Evolutionary conservation across 345 rosid genomes (phyloP).

Genomic region (Acer negundo): DNA sequence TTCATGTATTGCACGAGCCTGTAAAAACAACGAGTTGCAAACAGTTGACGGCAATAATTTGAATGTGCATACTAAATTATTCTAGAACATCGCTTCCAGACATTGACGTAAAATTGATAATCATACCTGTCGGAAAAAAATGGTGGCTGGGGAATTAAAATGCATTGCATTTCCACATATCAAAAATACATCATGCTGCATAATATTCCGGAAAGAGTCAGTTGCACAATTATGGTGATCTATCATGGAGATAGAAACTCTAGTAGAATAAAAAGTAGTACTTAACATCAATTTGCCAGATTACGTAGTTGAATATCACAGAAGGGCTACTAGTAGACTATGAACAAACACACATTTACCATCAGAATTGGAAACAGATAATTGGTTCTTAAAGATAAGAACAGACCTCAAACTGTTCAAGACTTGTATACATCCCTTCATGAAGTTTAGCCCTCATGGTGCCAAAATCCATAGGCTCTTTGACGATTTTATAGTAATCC

Average conservation of each 20-base stretch:
- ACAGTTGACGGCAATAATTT: constrained; percentile 12
- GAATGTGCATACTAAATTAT: not conserved
- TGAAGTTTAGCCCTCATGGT: constrained; percentile 88
- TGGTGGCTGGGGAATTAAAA: constrained; percentile 56
- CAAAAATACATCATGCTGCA: constrained; percentile 60
- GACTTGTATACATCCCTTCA: constrained; percentile 66
- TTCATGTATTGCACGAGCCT: constrained; percentile 69
- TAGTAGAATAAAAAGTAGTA: not conserved
- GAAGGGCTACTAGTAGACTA: not conserved
- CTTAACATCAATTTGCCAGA: not conserved
- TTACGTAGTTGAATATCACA: not conserved
- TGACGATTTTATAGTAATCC: constrained; percentile 56
- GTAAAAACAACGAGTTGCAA: constrained; percentile 18
- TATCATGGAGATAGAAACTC: not conserved
- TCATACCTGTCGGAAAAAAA: constrained; percentile 61
- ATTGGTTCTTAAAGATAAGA: constrained; percentile 16
- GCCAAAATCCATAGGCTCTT: constrained; percentile 81
- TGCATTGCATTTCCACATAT: constrained; percentile 65
- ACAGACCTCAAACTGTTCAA: constrained; percentile 67
- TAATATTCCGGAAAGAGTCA: not conserved
- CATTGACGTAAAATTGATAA: constrained; percentile 8
- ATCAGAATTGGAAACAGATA: constrained; percentile 1
- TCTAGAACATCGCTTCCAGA: constrained; percentile 6
- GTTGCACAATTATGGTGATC: constrained; percentile 5
- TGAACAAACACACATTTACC: not conserved